Percentiles rank a stretch among this genome's conserved stretches.
Evolutionary conservation across 768 basidiomycete species (phyloP).

Genomic region (Russula brevipes): DNA sequence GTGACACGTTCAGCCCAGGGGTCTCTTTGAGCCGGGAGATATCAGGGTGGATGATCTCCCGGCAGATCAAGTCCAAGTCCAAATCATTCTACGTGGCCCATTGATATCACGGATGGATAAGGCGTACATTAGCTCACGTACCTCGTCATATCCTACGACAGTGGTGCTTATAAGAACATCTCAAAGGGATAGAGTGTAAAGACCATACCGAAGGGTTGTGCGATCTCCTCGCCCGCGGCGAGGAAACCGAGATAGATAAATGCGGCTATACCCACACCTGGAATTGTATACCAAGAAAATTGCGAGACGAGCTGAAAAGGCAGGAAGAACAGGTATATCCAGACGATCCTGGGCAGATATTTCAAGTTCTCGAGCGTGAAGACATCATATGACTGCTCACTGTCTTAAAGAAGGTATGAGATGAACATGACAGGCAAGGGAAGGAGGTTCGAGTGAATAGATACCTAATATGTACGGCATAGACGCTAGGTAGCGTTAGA

Average conservation of each 20-base stretch:
- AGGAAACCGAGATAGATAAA: slow-evolving; percentile 76
- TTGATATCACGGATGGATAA: neutral
- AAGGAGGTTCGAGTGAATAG: neutral
- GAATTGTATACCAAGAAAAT: slow-evolving; percentile 61
- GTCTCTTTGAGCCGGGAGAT: slow-evolving; percentile 48
- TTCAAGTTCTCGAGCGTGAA: neutral
- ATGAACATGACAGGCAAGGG: neutral
- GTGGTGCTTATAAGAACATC: neutral
- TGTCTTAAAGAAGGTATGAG: neutral
- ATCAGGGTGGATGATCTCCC: slow-evolving; percentile 51
- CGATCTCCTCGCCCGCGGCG: slow-evolving; percentile 66
- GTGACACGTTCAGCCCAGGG: slow-evolving; percentile 48
- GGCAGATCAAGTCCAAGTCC: slow-evolving; percentile 61
- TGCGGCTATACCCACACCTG: slow-evolving; percentile 58
- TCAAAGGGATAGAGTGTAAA: neutral
- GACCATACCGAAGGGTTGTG: slow-evolving; percentile 57
- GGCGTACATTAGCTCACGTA: slow-evolving; percentile 28
- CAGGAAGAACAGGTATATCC: slow-evolving; percentile 70
- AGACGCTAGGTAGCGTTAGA: slow-evolving; percentile 41
- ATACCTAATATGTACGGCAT: slow-evolving; percentile 57
- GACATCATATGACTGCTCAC: neutral
- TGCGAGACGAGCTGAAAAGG: slow-evolving; percentile 67
- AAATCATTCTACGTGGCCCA: slow-evolving; percentile 51
- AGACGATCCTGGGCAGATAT: slow-evolving; percentile 45
- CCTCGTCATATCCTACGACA: slow-evolving; percentile 53